Evolutionary conservation across 495 filamentous ascomycete genomes (phyloP).

Genomic region (Rhypophila decipiens): DNA sequence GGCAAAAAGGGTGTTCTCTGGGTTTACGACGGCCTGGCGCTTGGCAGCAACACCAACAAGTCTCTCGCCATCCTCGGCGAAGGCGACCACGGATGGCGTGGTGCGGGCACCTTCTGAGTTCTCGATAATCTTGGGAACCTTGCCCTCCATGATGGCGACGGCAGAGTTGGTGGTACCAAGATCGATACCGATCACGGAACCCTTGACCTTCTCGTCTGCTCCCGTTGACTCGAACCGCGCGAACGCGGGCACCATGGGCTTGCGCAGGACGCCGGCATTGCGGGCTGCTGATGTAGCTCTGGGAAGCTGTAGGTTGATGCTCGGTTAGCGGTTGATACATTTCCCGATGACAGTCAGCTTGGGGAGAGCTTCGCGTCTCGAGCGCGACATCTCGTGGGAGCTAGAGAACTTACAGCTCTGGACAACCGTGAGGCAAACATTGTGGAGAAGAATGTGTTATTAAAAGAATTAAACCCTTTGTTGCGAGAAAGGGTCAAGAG

Average conservation of each 20-base stretch:
- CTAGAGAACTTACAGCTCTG: conserved; percentile 54
- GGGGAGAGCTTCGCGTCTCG: background rate
- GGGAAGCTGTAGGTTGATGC: conserved; percentile 42
- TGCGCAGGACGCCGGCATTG: conserved; percentile 52
- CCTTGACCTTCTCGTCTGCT: conserved; percentile 74
- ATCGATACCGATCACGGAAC: conserved; percentile 97
- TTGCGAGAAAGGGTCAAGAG: conserved; percentile 16
- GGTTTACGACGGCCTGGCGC: conserved; percentile 98
- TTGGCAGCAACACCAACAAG: conserved; percentile 97
- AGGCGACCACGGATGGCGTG: conserved; percentile 94
- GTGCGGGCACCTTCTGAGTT: conserved; percentile 86
- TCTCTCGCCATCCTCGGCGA: conserved; percentile 94
- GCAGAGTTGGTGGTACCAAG: conserved; percentile 99
- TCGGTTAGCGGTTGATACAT: conserved; percentile 11
- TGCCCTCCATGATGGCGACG: conserved; percentile 96
- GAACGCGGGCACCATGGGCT: conserved; percentile 44
- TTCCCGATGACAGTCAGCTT: conserved; percentile 4
- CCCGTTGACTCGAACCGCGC: conserved; percentile 68
- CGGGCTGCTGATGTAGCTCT: conserved; percentile 42
- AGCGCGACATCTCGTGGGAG: conserved; percentile 9
- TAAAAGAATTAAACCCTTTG: conserved; percentile 16
- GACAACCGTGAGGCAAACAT: conserved; percentile 62
- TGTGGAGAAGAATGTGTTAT: conserved; percentile 38
- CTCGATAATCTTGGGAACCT: conserved; percentile 91
- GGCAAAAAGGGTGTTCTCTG: conserved; percentile 97